phyloP scores from a whole-genome alignment of 2,329 filamentous ascomycete genomes.

The Colletotrichum chrysophilum region DNA sequence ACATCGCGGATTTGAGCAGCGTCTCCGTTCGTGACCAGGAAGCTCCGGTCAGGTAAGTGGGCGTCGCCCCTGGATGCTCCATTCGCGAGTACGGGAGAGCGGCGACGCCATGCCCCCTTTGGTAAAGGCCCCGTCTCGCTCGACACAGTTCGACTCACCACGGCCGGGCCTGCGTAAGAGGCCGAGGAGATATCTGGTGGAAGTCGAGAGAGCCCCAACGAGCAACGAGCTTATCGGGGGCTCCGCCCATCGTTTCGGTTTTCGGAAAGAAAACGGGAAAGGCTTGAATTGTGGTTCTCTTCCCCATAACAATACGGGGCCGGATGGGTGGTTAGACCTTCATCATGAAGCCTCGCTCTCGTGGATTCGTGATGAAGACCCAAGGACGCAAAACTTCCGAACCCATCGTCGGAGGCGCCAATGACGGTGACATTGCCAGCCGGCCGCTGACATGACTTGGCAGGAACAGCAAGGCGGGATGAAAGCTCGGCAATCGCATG shows the following conservation, averaged over 20 bases:
- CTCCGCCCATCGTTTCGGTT: constrained; percentile 1
- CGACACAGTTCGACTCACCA: background rate
- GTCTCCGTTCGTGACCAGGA: background rate
- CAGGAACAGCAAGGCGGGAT: constrained; percentile 6
- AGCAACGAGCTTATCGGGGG: background rate
- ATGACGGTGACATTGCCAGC: background rate
- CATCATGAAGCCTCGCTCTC: background rate
- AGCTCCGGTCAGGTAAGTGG: background rate
- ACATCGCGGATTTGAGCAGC: background rate
- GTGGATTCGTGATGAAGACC: background rate
- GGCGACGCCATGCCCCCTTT: background rate
- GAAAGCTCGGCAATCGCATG: constrained; percentile 13
- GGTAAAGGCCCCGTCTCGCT: background rate
- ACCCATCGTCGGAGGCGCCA: background rate
- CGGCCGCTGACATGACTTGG: constrained; percentile 9
- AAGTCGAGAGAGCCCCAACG: background rate
- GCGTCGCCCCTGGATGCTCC: background rate
- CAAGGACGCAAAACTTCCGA: background rate
- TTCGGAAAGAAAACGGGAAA: background rate
- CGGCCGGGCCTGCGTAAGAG: background rate
- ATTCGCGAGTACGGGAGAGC: background rate
- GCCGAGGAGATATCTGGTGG: background rate
- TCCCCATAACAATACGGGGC: background rate
- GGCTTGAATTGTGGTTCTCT: background rate
- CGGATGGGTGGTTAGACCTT: background rate